Evolutionary conservation across 495 filamentous ascomycete species (phyloP).

Genomic region (Penicillium mononematosum): DNA sequence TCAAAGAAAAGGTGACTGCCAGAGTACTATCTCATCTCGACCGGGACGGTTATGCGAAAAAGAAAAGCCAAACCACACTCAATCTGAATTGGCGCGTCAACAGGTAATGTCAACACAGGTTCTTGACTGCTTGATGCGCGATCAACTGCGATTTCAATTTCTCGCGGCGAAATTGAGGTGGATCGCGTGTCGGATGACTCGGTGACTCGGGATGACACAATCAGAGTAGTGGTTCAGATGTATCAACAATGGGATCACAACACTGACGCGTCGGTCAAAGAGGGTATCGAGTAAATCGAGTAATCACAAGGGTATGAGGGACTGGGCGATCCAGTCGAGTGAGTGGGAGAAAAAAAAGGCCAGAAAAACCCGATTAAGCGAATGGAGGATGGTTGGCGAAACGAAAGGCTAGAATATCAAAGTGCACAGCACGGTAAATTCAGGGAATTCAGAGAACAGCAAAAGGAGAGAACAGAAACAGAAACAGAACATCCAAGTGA

Average conservation of each 20-base stretch:
- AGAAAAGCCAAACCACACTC: not conserved
- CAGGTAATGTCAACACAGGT: not conserved
- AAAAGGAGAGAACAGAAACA: constrained; percentile 18
- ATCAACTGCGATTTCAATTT: constrained; percentile 2
- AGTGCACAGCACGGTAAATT: constrained; percentile 27
- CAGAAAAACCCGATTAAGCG: constrained; percentile 9
- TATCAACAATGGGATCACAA: constrained; percentile 2
- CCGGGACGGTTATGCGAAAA: constrained; percentile 15
- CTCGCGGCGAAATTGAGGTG: not conserved
- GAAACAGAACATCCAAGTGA: constrained; percentile 10
- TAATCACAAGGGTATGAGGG: constrained; percentile 5
- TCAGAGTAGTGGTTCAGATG: not conserved
- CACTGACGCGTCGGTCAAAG: constrained; percentile 2
- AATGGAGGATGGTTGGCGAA: constrained; percentile 17
- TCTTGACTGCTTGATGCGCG: not conserved
- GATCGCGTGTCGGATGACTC: constrained; percentile 9
- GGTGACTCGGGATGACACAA: constrained; percentile 9
- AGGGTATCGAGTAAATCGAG: not conserved
- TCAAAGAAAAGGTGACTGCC: constrained; percentile 36
- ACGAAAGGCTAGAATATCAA: constrained; percentile 14
- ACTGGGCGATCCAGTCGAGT: constrained; percentile 13
- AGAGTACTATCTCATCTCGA: constrained; percentile 46
- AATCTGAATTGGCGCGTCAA: not conserved
- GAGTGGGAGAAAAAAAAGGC: not conserved
- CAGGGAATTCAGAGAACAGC: not conserved